These are phyloP conservation scores for Adansonia grandidieri DNA, from an alignment of 441 rosid species.

Conservation along the genomic window DNA sequence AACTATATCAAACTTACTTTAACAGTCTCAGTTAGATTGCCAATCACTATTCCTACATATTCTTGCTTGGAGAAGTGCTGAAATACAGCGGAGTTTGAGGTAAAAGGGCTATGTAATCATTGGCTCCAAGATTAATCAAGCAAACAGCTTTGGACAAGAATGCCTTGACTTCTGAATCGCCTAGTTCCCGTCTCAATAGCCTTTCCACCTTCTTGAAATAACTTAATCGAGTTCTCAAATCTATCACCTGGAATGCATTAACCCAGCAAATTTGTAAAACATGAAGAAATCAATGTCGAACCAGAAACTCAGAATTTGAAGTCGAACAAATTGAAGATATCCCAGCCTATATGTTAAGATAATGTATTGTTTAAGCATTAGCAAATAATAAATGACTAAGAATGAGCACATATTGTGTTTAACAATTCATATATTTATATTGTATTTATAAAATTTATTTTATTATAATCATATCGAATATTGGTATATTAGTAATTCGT, in stretches of 20 bases:
- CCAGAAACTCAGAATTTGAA: not conserved
- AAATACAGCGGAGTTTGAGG: conserved; percentile 48
- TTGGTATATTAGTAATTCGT: too few relatives aligned
- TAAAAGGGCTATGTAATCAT: conserved; percentile 65
- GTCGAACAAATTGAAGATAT: conserved; percentile 9
- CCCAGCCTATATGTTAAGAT: not conserved
- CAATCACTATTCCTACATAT: conserved; percentile 61
- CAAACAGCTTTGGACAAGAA: conserved; percentile 61
- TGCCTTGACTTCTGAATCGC: conserved; percentile 51
- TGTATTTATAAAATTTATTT: too few relatives aligned
- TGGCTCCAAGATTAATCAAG: conserved; percentile 68
- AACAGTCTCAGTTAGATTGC: conserved; percentile 58
- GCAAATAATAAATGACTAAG: not conserved
- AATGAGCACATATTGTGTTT: conserved; percentile 29
- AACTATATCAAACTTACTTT: conserved; percentile 37
- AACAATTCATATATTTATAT: too few relatives aligned
- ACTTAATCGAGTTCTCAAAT: conserved; percentile 52
- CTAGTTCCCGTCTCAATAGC: conserved; percentile 43
- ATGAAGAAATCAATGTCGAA: not conserved
- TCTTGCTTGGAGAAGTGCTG: conserved; percentile 40
- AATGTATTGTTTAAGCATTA: not conserved
- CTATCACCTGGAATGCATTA: not conserved
- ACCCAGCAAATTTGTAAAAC: not conserved
- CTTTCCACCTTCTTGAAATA: conserved; percentile 51
- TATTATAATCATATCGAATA: too few relatives aligned